Percentiles rank a stretch among this genome's conserved stretches.
These are phyloP conservation scores for Arctium lappa DNA, from an alignment of 129 eudicot genomes.

Conservation along the genomic window DNA sequence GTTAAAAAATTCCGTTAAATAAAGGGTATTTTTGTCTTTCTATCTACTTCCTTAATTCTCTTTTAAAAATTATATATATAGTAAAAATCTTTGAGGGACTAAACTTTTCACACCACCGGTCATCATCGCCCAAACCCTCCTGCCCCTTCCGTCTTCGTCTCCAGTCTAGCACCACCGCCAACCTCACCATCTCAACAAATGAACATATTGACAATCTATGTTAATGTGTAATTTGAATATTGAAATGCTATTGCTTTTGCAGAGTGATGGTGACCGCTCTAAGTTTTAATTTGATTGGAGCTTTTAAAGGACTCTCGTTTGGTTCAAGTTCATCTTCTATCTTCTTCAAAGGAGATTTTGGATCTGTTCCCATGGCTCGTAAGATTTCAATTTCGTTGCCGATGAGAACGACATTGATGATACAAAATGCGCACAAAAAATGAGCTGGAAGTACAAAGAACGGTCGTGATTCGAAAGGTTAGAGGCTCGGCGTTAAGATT, in stretches of 20 bases:
- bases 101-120: too few relatives aligned
- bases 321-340: conserved; percentile 69
- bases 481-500: conserved; percentile 95
- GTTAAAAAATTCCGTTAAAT: too few relatives aligned
- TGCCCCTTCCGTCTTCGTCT: too few relatives aligned
- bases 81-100: too few relatives aligned
- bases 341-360: conserved; percentile 57
- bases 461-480: conserved; percentile 86
- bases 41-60: too few relatives aligned
- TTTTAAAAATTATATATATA: too few relatives aligned
- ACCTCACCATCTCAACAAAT: too few relatives aligned
- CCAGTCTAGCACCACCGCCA: too few relatives aligned
- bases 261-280: conserved; percentile 45
- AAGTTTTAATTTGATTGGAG: conserved; percentile 60
- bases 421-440: conserved; percentile 88
- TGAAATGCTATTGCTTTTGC: conserved; percentile 16
- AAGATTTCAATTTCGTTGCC: conserved; percentile 39
- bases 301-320: conserved; percentile 78
- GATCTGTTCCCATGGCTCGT: conserved; percentile 38
- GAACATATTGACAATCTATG: too few relatives aligned
- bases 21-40: too few relatives aligned
- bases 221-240: conserved; percentile 3
- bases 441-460: conserved; percentile 99
- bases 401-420: conserved; percentile 52
- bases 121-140: too few relatives aligned